Evolutionary conservation across 148 eudicot genomes (phyloP).

Genomic region (Camellia sinensis): DNA sequence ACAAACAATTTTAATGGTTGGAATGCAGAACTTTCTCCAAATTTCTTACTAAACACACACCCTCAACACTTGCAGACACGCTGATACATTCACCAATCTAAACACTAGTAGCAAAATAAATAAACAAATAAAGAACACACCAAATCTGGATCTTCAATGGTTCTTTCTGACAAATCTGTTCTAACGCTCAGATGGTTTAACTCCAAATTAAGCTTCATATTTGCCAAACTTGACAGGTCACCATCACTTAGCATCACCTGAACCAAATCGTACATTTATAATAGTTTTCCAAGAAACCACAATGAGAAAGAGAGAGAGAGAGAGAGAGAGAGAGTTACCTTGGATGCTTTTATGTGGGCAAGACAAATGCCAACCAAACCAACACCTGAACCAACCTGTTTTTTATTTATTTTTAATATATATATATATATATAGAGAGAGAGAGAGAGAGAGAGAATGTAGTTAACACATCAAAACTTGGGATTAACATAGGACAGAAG

Average conservation of each 20-base stretch:
- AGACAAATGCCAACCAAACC: slow-evolving; percentile 91
- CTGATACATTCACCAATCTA: neutral
- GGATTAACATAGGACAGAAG: neutral
- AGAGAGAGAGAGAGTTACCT: slow-evolving; percentile 35
- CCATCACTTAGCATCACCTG: slow-evolving; percentile 82
- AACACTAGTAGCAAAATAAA: neutral
- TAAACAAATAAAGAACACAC: slow-evolving; percentile 33
- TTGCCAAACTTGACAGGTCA: slow-evolving; percentile 66
- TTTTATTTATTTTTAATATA: neutral
- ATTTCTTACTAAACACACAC: neutral
- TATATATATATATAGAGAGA: slow-evolving; percentile 2
- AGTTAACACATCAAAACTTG: neutral
- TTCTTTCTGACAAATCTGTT: slow-evolving; percentile 19
- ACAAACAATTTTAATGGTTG: neutral
- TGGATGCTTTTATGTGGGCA: slow-evolving; percentile 65
- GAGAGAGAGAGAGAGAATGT: neutral
- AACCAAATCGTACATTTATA: slow-evolving; percentile 5
- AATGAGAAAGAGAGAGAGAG: slow-evolving; percentile 7
- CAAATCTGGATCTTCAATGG: slow-evolving; percentile 11
- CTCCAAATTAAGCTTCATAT: slow-evolving; percentile 74
- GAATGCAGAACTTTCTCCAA: neutral
- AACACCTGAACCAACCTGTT: slow-evolving; percentile 93
- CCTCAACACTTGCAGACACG: neutral
- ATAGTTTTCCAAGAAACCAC: neutral
- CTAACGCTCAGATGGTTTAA: slow-evolving; percentile 34